These are phyloP conservation scores for Salix suchowensis DNA, from an alignment of 345 rosid genomes.

Conservation along the genomic window DNA sequence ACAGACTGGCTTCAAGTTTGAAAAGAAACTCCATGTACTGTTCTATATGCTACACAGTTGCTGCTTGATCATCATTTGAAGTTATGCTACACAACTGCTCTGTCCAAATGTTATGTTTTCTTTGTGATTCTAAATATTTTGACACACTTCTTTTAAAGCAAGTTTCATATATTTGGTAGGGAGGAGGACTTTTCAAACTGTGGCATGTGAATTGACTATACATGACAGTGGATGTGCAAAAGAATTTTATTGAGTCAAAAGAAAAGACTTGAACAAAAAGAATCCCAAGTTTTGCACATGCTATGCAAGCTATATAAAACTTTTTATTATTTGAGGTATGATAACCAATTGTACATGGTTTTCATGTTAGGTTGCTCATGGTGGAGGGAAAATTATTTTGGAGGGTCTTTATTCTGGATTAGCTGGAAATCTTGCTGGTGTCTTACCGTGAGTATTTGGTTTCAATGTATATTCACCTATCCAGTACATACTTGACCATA, in stretches of 20 bases:
- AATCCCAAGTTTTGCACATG: neutral
- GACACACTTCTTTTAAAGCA: too few relatives aligned
- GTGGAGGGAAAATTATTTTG: constrained; percentile 70
- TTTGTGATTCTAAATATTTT: neutral
- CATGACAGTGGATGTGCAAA: too few relatives aligned
- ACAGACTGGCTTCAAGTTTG: neutral
- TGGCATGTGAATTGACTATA: too few relatives aligned
- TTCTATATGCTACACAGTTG: neutral
- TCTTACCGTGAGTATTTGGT: constrained; percentile 68
- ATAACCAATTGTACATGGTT: neutral
- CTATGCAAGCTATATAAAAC: neutral
- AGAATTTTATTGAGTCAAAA: too few relatives aligned
- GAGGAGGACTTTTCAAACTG: too few relatives aligned
- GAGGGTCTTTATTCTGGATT: constrained; percentile 96
- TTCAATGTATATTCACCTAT: neutral
- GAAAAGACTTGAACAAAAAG: too few relatives aligned
- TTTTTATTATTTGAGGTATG: neutral
- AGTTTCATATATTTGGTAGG: too few relatives aligned
- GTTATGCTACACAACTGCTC: too few relatives aligned
- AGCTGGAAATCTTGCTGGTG: constrained; percentile 86
- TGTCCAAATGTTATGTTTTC: neutral
- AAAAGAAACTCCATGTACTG: neutral
- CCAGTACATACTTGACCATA: neutral
- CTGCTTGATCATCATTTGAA: neutral
- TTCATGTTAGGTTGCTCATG: constrained; percentile 60